These are phyloP conservation scores for Aspergillus brasiliensis DNA, from an alignment of 2,329 filamentous ascomycete species.

Conservation along the genomic window DNA sequence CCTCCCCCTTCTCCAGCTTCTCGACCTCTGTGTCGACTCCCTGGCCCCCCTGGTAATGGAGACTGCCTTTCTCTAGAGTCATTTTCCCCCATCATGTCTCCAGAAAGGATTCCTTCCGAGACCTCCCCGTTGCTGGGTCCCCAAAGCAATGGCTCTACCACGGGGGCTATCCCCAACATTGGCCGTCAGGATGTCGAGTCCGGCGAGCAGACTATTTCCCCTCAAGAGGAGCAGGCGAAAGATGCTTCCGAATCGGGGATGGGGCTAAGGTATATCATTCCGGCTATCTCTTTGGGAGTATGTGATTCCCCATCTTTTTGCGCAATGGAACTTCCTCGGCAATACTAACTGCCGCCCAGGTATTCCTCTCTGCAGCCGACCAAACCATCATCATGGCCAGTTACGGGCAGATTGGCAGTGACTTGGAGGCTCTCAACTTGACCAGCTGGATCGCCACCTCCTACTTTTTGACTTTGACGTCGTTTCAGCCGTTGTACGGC, in stretches of 20 bases:
- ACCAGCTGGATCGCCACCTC: conserved; percentile 75
- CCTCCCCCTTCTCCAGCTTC: neutral
- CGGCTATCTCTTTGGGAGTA: conserved; percentile 65
- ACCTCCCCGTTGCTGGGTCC: conserved; percentile 50
- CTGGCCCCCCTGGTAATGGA: conserved; percentile 6
- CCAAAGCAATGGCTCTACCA: conserved; percentile 28
- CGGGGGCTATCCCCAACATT: conserved; percentile 24
- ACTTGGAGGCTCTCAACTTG: conserved; percentile 71
- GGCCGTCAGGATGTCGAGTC: conserved; percentile 24
- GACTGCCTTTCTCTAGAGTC: neutral
- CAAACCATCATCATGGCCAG: conserved; percentile 76
- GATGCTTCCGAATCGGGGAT: conserved; percentile 51
- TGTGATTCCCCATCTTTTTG: conserved; percentile 26
- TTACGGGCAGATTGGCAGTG: conserved; percentile 76
- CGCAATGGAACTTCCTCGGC: conserved; percentile 7
- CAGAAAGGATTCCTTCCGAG: conserved; percentile 36
- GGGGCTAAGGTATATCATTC: conserved; percentile 60
- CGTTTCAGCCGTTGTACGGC: conserved; percentile 69
- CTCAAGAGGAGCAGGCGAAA: conserved; percentile 26
- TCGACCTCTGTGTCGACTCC: neutral
- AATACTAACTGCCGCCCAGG: conserved; percentile 46
- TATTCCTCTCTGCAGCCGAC: conserved; percentile 73
- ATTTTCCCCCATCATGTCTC: conserved; percentile 22
- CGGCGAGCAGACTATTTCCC: conserved; percentile 11
- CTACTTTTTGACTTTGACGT: conserved; percentile 72